Evolutionary conservation across 1,284 basidiomycete genomes (phyloP).

Genomic region (Leccinum cinnamomeum): DNA sequence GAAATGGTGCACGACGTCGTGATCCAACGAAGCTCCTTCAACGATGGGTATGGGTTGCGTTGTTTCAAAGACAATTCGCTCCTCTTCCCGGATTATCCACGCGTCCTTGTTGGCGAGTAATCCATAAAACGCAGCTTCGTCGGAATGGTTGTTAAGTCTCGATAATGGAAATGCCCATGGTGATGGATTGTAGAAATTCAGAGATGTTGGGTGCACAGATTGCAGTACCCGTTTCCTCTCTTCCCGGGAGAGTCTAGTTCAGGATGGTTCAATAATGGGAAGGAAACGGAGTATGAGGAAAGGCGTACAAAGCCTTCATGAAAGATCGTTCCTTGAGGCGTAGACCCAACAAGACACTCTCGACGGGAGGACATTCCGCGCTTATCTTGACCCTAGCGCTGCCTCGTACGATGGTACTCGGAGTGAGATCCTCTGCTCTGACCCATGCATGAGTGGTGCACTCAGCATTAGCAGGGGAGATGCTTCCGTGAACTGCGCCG

Average conservation of each 20-base stretch:
- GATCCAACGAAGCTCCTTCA: background rate
- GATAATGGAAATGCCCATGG: conserved; percentile 2
- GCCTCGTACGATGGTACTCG: background rate
- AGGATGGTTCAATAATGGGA: background rate
- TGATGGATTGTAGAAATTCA: background rate
- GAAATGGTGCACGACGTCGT: conserved; percentile 12
- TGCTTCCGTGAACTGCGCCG: background rate
- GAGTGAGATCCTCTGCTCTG: too few relatives aligned
- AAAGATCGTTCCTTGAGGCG: conserved; percentile 28
- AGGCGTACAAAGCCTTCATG: conserved; percentile 13
- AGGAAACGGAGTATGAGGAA: too few relatives aligned
- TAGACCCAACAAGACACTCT: conserved; percentile 15
- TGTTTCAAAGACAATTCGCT: conserved; percentile 19
- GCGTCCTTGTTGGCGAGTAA: conserved; percentile 2
- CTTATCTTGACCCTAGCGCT: conserved; percentile 19
- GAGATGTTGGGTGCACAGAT: too few relatives aligned
- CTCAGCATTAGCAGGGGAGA: background rate
- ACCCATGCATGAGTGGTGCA: conserved; percentile 8
- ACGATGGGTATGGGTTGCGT: background rate
- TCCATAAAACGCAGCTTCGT: too few relatives aligned
- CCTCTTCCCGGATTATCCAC: conserved; percentile 21
- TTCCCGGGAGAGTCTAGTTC: conserved; percentile 1
- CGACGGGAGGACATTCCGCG: conserved; percentile 17
- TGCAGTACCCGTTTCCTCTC: background rate
- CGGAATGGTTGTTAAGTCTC: too few relatives aligned